These are phyloP conservation scores for Amylostereum chailletii DNA, from an alignment of 1,284 basidiomycete species.

Conservation along the genomic window DNA sequence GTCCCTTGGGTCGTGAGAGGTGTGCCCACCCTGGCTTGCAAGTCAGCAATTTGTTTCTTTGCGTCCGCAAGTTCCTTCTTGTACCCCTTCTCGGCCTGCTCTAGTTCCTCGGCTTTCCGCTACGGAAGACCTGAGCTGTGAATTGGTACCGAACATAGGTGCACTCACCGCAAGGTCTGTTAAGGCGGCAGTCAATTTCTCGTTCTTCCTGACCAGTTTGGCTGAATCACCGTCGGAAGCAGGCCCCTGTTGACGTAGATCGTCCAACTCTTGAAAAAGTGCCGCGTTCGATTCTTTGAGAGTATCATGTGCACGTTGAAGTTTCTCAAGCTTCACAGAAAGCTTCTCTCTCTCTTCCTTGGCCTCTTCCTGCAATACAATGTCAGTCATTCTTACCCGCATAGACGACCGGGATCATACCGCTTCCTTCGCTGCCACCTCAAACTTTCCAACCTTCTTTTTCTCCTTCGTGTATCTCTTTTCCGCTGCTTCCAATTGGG, in stretches of 20 bases:
- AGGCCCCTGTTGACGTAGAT: constrained; percentile 1
- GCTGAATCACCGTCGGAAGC: background rate
- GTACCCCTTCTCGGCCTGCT: constrained; percentile 18
- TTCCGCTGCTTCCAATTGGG: constrained; percentile 32
- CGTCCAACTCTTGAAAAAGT: background rate
- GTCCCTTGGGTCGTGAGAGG: constrained; percentile 7
- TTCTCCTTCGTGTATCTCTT: constrained; percentile 32
- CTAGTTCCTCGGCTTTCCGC: constrained; percentile 16
- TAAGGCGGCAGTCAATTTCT: constrained; percentile 8
- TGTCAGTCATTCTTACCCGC: too few species aligned
- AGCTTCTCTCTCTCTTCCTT: too few species aligned
- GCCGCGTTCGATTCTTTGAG: background rate
- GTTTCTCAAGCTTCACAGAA: constrained; percentile 21
- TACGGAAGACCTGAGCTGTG: constrained; percentile 3
- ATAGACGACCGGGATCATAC: too few species aligned
- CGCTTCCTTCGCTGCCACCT: too few species aligned
- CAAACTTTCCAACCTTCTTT: constrained; percentile 18
- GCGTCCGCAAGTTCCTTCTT: constrained; percentile 22
- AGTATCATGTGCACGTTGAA: constrained; percentile 28
- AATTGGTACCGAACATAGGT: constrained; percentile 1
- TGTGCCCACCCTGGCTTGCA: constrained; percentile 32
- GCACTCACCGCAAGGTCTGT: constrained; percentile 9
- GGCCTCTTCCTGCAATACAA: too few species aligned
- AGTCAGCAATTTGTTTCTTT: constrained; percentile 31
- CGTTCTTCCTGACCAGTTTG: constrained; percentile 8